These are phyloP conservation scores for Phlyctochytrium bullatum DNA, from an alignment of 192 early-diverging fungal species.

Conservation along the genomic window DNA sequence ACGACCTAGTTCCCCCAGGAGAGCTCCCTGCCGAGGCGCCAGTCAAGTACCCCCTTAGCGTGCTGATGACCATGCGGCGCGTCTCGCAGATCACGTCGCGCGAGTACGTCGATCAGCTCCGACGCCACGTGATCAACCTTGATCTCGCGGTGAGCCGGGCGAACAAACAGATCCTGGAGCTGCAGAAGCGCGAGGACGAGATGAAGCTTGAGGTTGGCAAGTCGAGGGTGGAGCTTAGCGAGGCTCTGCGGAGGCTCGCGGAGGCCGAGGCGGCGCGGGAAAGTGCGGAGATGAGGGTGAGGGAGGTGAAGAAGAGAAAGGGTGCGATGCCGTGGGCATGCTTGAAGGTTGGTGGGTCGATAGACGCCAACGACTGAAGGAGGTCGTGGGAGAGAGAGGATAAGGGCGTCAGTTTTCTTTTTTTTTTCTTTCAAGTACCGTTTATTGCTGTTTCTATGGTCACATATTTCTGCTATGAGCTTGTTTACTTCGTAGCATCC, in stretches of 20 bases:
- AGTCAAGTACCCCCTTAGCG: background rate
- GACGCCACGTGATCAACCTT: background rate
- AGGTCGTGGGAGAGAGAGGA: too few species aligned
- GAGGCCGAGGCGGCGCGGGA: background rate
- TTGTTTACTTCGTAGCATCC: too few species aligned
- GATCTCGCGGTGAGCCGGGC: background rate
- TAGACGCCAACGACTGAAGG: too few species aligned
- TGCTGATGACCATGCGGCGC: background rate
- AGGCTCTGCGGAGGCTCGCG: background rate
- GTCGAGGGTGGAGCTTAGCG: background rate
- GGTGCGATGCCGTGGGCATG: too few species aligned
- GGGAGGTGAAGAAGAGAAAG: background rate
- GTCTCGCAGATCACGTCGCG: constrained; percentile 1
- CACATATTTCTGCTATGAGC: too few species aligned
- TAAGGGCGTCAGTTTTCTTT: too few species aligned
- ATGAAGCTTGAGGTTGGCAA: background rate
- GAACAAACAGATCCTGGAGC: background rate
- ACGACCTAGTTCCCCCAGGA: background rate
- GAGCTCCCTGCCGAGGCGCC: background rate
- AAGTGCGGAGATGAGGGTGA: background rate
- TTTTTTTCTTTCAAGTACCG: too few species aligned
- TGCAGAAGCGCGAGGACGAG: background rate
- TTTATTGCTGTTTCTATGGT: too few species aligned
- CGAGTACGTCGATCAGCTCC: background rate
- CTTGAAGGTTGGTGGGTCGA: too few species aligned